Percentiles rank a stretch among this genome's conserved stretches.
phyloP scores from a whole-genome alignment of 2,329 filamentous ascomycete genomes.

The Fusarium sp. region DNA sequence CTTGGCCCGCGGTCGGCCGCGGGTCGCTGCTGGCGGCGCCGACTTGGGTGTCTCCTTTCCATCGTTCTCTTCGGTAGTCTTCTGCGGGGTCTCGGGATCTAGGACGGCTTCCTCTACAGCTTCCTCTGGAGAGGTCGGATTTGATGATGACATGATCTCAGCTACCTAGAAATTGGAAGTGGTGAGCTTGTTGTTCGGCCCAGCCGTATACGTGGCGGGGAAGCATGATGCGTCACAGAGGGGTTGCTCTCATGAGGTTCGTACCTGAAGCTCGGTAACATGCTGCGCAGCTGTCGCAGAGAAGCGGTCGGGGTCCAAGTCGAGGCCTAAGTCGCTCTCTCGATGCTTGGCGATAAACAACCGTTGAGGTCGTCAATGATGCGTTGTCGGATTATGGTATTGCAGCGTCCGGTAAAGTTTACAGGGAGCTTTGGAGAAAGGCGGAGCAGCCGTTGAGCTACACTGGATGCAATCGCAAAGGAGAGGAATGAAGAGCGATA shows the following conservation, averaged over 20 bases:
- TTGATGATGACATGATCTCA: constrained; percentile 46
- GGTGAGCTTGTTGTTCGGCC: constrained; percentile 30
- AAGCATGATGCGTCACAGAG: not conserved
- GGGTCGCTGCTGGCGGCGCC: constrained; percentile 55
- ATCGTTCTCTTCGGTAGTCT: constrained; percentile 30
- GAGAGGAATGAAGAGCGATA: constrained; percentile 11
- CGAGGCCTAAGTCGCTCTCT: constrained; percentile 8
- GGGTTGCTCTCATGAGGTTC: not conserved
- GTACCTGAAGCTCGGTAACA: constrained; percentile 45
- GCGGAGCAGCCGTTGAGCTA: constrained; percentile 36
- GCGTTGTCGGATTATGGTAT: constrained; percentile 5
- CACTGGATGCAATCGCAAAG: constrained; percentile 24
- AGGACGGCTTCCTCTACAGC: constrained; percentile 38
- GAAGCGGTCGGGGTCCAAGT: constrained; percentile 12
- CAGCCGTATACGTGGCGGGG: not conserved
- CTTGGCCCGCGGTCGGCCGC: constrained; percentile 50
- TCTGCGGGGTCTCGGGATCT: constrained; percentile 41
- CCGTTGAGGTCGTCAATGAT: not conserved
- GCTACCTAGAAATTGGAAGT: constrained; percentile 32
- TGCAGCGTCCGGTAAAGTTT: constrained; percentile 23
- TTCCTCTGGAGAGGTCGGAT: constrained; percentile 42
- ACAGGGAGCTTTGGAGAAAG: constrained; percentile 24
- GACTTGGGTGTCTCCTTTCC: constrained; percentile 54
- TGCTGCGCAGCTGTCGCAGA: constrained; percentile 42
- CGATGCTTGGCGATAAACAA: constrained; percentile 4